Base-by-base conservation (phyloP, 1,139 yeast species). In the Wickerhamomyces sp. region DNA sequence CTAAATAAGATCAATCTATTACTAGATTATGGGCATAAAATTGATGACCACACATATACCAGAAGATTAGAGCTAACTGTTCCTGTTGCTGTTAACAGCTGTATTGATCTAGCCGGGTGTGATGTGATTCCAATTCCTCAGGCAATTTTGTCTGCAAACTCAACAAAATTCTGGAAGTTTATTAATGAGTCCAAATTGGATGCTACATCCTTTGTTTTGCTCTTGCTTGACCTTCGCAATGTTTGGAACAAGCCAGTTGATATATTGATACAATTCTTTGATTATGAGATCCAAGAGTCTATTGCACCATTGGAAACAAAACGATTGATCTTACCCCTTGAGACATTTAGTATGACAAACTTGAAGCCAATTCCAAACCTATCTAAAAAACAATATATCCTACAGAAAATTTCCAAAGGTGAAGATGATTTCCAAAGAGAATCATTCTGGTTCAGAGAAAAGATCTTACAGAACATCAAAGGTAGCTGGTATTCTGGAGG, bases 381-480 rank as follows among this genome's bases (percentile, higher is more conserved):
- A 32, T 53, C 57, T n/a, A 61, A 84, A 34, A 78, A 80, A 44
- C 96, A 89, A 60, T 86, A 80, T 54, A 69, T 88, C 16, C 83
- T 82, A 51, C 73, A 78, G 37, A 73, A 71, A 38, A 56, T 79
- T 22, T 65, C 78, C 0, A 73, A 62, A 51, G 81, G 73, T 41
- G 85, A 74, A 42, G 68, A 63, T 47, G 58, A 48, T 32, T 70
- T 65, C 38, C 72, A 78, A 62, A 70, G 78, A 43, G 80, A 79
- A 47, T 64, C 76, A 7, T 92, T 89, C 59, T 92, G 98, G 98
- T 73, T 84, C 42, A 65, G 95, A 41, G 79, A 83, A 41, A 69
- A 72, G 40, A 58, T 92, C 3, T 63, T 92, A 39, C 70, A 72
- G 32, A 67, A 68, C 22, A 52, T 92, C 13, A 58, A 61, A 4